These are phyloP conservation scores for Metschnikowia gelsemii DNA, from an alignment of 805 yeast genomes.

Conservation along the genomic window DNA sequence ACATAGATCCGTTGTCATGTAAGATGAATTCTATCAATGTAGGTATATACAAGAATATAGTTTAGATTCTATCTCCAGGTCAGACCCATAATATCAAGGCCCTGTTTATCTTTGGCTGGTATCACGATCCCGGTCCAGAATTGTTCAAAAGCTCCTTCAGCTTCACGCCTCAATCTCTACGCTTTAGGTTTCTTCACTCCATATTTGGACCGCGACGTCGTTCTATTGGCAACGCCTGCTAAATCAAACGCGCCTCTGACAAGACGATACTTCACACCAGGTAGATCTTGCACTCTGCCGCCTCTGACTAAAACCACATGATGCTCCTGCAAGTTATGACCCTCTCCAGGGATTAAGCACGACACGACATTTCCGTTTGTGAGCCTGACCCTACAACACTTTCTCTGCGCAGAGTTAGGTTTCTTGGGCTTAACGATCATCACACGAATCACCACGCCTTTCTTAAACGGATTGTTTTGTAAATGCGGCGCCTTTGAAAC, in stretches of 20 bases:
- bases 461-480: slow-evolving; percentile 76
- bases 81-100: not conserved
- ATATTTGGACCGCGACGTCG: slow-evolving; percentile 85
- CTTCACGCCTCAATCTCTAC: too few relatives aligned
- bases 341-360: slow-evolving; percentile 97
- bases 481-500: slow-evolving; percentile 75
- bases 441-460: slow-evolving; percentile 91
- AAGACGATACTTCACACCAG: slow-evolving; percentile 94
- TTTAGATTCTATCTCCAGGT: not conserved
- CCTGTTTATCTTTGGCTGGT: too few relatives aligned
- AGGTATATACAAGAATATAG: too few relatives aligned
- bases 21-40: too few relatives aligned
- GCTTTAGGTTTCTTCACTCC: slow-evolving; percentile 82
- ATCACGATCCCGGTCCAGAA: too few relatives aligned
- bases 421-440: slow-evolving; percentile 96
- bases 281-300: slow-evolving; percentile 97
- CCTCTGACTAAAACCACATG: slow-evolving; percentile 95
- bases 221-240: slow-evolving; percentile 91
- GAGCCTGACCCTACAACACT: slow-evolving; percentile 91
- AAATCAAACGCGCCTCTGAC: slow-evolving; percentile 92
- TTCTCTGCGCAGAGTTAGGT: slow-evolving; percentile 97
- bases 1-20: too few relatives aligned
- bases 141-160: too few relatives aligned
- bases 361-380: slow-evolving; percentile 86
- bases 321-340: slow-evolving; percentile 97